phyloP scores from a whole-genome alignment of 306 rosid genomes.

The Parietaria judaica region DNA sequence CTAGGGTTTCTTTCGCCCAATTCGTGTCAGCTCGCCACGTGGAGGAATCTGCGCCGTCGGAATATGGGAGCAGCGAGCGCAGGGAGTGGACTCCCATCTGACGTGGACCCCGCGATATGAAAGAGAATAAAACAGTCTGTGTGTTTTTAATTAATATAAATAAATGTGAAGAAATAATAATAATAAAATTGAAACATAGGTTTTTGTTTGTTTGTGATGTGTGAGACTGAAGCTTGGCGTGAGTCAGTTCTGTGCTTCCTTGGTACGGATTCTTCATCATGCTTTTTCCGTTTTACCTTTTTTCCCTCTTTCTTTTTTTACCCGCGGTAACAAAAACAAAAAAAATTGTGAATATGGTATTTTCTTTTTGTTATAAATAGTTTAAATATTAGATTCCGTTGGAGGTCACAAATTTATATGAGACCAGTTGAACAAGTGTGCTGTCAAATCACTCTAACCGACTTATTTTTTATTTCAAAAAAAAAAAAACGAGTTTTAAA shows the following conservation, averaged over 20 bases:
- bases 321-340: too few species aligned
- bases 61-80: background rate
- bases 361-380: background rate
- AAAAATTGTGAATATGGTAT: background rate
- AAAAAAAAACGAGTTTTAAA: too few species aligned
- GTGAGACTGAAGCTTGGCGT: conserved; percentile 19
- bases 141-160: background rate
- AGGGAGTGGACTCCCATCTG: background rate
- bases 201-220: conserved; percentile 17
- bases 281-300: conserved; percentile 12
- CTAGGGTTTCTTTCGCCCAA: conserved; percentile 1
- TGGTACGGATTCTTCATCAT: conserved; percentile 24
- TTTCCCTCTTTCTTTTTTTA: background rate
- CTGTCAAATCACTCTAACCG: conserved; percentile 13
- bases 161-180: background rate
- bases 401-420: background rate
- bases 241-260: conserved; percentile 16
- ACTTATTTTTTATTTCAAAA: background rate
- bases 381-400: background rate
- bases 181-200: background rate
- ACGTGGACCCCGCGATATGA: background rate
- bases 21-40: background rate
- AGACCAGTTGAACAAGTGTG: conserved; percentile 3
- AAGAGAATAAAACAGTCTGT: background rate
- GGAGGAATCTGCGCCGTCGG: background rate